Percentiles rank a stretch among this genome's conserved stretches.
These are phyloP conservation scores for Penicillium canescens DNA, from an alignment of 495 filamentous ascomycete species.

Conservation along the genomic window DNA sequence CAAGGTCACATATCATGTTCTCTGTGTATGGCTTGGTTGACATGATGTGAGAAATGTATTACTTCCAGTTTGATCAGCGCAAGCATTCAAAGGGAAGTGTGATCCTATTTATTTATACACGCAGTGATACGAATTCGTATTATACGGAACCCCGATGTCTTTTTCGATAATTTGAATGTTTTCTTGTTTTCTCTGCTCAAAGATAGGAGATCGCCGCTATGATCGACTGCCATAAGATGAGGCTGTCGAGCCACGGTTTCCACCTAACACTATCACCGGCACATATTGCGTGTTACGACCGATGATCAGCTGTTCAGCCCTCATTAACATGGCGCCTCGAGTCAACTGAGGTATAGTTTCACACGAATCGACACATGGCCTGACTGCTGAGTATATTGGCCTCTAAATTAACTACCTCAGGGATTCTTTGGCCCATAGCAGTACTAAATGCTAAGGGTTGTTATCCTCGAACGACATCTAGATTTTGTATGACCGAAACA, in stretches of 20 bases:
- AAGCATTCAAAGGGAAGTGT: not conserved
- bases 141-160: too few species aligned
- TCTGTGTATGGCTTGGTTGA: constrained; percentile 1
- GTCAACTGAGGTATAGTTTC: not conserved
- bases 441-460: not conserved
- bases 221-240: not conserved
- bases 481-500: not conserved
- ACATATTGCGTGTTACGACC: not conserved
- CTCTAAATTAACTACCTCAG: not conserved
- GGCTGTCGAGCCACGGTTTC: not conserved
- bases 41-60: not conserved
- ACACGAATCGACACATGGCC: not conserved
- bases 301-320: not conserved
- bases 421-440: not conserved
- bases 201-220: not conserved
- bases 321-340: not conserved
- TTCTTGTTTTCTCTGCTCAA: not conserved
- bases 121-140: not conserved
- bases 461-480: not conserved
- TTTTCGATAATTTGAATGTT: too few species aligned
- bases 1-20: constrained; percentile 4
- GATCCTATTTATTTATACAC: not conserved
- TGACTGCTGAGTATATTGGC: not conserved
- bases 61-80: not conserved
- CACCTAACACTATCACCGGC: not conserved